phyloP scores from a whole-genome alignment of 306 rosid species.

The Heteromeles arbutifolia region DNA sequence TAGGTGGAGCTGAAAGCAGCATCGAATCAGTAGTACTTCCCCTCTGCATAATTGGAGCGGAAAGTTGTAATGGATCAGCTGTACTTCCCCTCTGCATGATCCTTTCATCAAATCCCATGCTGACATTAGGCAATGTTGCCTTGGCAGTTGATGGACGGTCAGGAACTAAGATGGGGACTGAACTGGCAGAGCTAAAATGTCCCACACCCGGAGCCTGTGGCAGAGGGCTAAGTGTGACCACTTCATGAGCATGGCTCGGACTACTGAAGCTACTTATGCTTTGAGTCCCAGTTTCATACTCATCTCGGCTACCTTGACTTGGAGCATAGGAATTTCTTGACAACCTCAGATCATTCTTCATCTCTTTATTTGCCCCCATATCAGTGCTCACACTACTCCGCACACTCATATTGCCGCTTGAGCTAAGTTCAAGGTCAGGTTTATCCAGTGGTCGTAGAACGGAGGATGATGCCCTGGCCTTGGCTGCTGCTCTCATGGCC shows the following conservation, averaged over 20 bases:
- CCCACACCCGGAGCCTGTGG: slow-evolving; percentile 65
- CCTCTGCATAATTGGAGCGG: slow-evolving; percentile 49
- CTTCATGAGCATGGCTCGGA: slow-evolving; percentile 82
- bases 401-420: slow-evolving; percentile 84
- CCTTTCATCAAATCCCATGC: slow-evolving; percentile 65
- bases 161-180: slow-evolving; percentile 53
- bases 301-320: slow-evolving; percentile 87
- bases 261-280: slow-evolving; percentile 96
- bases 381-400: slow-evolving; percentile 88
- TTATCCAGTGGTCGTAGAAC: slow-evolving; percentile 78
- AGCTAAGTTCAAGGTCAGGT: slow-evolving; percentile 63
- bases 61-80: slow-evolving; percentile 54
- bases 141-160: slow-evolving; percentile 52
- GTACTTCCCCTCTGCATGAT: slow-evolving; percentile 39
- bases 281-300: slow-evolving; percentile 88
- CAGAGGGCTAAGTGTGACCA: slow-evolving; percentile 85
- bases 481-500: slow-evolving; percentile 84
- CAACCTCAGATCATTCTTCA: slow-evolving; percentile 50
- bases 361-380: slow-evolving; percentile 59
- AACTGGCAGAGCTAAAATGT: slow-evolving; percentile 45
- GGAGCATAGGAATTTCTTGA: slow-evolving; percentile 70
- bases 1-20: slow-evolving; percentile 52
- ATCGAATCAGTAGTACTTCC: slow-evolving; percentile 51
- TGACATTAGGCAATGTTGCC: slow-evolving; percentile 44
- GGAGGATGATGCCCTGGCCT: slow-evolving; percentile 97